These are phyloP conservation scores for Rhizophora apiculata DNA, from an alignment of 345 rosid species.

Conservation along the genomic window DNA sequence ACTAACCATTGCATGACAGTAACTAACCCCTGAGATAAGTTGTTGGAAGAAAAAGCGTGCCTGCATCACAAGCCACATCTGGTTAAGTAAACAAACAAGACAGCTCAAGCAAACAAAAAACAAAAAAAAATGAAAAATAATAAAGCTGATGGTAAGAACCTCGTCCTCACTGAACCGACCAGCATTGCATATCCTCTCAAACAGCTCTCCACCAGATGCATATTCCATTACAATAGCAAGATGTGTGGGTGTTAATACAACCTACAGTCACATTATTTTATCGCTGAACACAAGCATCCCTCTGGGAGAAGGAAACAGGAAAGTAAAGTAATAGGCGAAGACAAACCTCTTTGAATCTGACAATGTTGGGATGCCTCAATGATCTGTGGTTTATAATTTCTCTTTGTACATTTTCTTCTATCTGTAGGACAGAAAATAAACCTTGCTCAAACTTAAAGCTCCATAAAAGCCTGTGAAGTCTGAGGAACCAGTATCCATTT, in stretches of 20 bases:
- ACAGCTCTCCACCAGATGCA: slow-evolving; percentile 94
- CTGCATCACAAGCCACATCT: slow-evolving; percentile 34
- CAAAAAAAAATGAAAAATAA: not conserved
- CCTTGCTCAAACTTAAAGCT: not conserved
- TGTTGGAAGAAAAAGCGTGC: slow-evolving; percentile 98
- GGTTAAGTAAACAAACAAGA: not conserved
- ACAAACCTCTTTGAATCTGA: slow-evolving; percentile 85
- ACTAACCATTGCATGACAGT: slow-evolving; percentile 89
- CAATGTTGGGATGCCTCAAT: slow-evolving; percentile 91
- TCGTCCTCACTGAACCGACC: slow-evolving; percentile 93
- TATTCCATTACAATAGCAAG: slow-evolving; percentile 94
- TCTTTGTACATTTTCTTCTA: slow-evolving; percentile 88
- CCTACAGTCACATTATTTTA: slow-evolving; percentile 34
- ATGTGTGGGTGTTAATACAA: slow-evolving; percentile 89
- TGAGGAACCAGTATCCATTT: too few species aligned
- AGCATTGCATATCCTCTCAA: slow-evolving; percentile 76
- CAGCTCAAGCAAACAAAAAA: not conserved
- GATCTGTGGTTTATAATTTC: slow-evolving; percentile 95
- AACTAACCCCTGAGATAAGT: slow-evolving; percentile 92
- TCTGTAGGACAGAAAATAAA: slow-evolving; percentile 44
- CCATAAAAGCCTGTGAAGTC: not conserved
- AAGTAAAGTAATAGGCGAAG: not conserved
- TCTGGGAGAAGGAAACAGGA: not conserved
- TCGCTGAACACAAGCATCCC: slow-evolving; percentile 8
- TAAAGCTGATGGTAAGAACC: slow-evolving; percentile 35